These are phyloP conservation scores for Whalleya microplaca DNA, from an alignment of 2,329 filamentous ascomycete species.

Conservation along the genomic window DNA sequence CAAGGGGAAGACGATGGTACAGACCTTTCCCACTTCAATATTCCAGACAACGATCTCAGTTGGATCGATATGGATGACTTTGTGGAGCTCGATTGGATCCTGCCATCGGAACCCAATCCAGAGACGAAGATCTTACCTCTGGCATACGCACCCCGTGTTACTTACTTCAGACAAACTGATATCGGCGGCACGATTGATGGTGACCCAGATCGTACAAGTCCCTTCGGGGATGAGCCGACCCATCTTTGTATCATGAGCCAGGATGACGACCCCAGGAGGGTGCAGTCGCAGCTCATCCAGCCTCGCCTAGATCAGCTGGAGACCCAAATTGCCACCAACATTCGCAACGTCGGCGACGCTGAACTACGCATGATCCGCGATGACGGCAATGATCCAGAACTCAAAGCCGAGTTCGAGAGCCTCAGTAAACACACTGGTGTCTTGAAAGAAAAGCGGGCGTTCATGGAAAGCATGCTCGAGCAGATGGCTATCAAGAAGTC, in stretches of 20 bases:
- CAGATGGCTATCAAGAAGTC: conserved; percentile 49
- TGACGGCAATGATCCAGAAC: conserved; percentile 51
- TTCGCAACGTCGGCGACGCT: conserved; percentile 72
- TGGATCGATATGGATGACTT: conserved; percentile 99
- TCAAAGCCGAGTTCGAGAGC: conserved; percentile 64
- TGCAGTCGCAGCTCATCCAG: conserved; percentile 85
- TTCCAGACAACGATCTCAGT: conserved; percentile 90
- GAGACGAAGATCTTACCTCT: conserved; percentile 93
- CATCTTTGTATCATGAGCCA: conserved; percentile 95
- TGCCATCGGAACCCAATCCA: conserved; percentile 86
- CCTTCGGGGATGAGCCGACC: conserved; percentile 90
- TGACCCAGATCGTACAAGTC: conserved; percentile 81
- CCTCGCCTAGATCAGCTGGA: conserved; percentile 78
- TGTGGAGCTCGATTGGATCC: conserved; percentile 94
- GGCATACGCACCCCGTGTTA: conserved; percentile 90
- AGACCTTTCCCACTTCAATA: conserved; percentile 87
- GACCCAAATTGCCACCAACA: conserved; percentile 76
- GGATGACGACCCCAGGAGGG: conserved; percentile 83
- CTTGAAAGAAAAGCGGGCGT: conserved; percentile 60
- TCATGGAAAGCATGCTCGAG: conserved; percentile 61
- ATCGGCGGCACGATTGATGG: conserved; percentile 78
- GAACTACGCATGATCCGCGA: conserved; percentile 67
- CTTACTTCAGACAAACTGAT: conserved; percentile 96
- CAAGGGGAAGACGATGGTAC: conserved; percentile 61
- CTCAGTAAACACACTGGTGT: conserved; percentile 59